Conservation (phyloP, 1,284 basidiomycete genomes). For the Pseudomicrostroma phylloplanum region DNA sequence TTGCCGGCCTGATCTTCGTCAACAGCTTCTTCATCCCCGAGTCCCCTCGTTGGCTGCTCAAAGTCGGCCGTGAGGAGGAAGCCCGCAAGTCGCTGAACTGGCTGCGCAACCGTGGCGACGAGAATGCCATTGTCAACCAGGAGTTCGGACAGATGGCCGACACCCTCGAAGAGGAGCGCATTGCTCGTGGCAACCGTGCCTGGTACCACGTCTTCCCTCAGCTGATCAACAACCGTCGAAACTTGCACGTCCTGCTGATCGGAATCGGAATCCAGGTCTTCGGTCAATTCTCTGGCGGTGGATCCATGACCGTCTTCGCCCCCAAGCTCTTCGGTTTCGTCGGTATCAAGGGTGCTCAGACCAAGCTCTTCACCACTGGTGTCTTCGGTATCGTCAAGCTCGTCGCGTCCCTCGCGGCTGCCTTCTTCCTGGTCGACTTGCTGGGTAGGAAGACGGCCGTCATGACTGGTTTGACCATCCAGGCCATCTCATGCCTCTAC, state of each 20-base stretch:
- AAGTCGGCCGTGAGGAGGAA: slow-evolving; percentile 24
- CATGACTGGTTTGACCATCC: slow-evolving; percentile 24
- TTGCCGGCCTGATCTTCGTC: slow-evolving; percentile 27
- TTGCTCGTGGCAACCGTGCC: slow-evolving; percentile 6
- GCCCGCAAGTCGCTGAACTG: slow-evolving; percentile 25
- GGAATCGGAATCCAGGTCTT: slow-evolving; percentile 32
- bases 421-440: slow-evolving; percentile 34
- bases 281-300: slow-evolving; percentile 34
- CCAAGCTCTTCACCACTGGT: slow-evolving; percentile 28
- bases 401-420: slow-evolving; percentile 28
- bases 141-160: slow-evolving; percentile 22
- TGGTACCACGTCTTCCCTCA: slow-evolving; percentile 10
- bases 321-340: slow-evolving; percentile 30
- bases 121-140: slow-evolving; percentile 19
- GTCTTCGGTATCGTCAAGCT: slow-evolving; percentile 37
- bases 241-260: slow-evolving; percentile 27
- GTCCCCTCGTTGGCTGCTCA: slow-evolving; percentile 35
- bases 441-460: slow-evolving; percentile 29
- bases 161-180: slow-evolving; percentile 24
- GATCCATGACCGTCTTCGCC: slow-evolving; percentile 22
- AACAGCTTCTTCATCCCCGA: slow-evolving; percentile 26
- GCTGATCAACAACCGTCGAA: slow-evolving; percentile 19
- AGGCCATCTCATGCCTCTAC: slow-evolving; percentile 25
- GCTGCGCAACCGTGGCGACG: slow-evolving; percentile 26
- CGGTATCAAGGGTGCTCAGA: slow-evolving; percentile 24